Percentiles rank a stretch among this genome's conserved stretches.
phyloP scores from a whole-genome alignment of 2,329 filamentous ascomycete species.

The Tolypocladium capitatum region DNA sequence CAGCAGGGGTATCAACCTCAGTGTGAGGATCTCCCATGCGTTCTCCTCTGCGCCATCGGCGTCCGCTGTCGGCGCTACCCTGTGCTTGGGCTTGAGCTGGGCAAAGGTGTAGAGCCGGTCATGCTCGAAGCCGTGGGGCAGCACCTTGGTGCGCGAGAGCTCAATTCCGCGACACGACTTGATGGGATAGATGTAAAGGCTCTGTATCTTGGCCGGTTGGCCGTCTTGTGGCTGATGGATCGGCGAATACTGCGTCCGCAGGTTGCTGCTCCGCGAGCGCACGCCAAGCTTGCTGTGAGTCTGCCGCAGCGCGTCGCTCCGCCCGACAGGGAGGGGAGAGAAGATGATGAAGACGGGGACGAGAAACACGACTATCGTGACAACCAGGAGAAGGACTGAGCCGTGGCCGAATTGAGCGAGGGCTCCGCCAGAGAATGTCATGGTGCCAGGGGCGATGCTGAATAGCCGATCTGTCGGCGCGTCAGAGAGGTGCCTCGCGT shows the following conservation, averaged over 20 bases:
- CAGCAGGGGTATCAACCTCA: slow-evolving; percentile 55
- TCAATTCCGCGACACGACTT: slow-evolving; percentile 74
- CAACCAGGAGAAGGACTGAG: slow-evolving; percentile 25
- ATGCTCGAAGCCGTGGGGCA: slow-evolving; percentile 58
- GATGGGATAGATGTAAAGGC: slow-evolving; percentile 68
- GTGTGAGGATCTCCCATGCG: slow-evolving; percentile 60
- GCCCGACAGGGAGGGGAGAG: slow-evolving; percentile 38
- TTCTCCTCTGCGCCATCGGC: slow-evolving; percentile 3
- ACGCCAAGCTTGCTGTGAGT: slow-evolving; percentile 39
- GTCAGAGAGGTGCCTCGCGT: neutral
- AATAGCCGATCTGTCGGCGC: neutral
- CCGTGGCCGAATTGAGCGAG: slow-evolving; percentile 14
- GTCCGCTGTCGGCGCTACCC: neutral
- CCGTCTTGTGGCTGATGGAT: slow-evolving; percentile 9
- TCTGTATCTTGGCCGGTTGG: slow-evolving; percentile 30
- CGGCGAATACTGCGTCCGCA: slow-evolving; percentile 14
- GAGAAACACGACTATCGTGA: slow-evolving; percentile 36
- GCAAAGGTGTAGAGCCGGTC: slow-evolving; percentile 79
- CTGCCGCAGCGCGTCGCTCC: slow-evolving; percentile 39
- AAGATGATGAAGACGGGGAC: slow-evolving; percentile 41
- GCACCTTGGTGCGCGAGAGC: slow-evolving; percentile 48
- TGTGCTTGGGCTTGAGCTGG: slow-evolving; percentile 26
- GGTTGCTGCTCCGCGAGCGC: slow-evolving; percentile 22
- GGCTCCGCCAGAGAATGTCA: slow-evolving; percentile 9
- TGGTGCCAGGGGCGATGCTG: slow-evolving; percentile 5